Base-by-base conservation (phyloP, 768 basidiomycete species). In the Hydnomerulius pinastri region DNA sequence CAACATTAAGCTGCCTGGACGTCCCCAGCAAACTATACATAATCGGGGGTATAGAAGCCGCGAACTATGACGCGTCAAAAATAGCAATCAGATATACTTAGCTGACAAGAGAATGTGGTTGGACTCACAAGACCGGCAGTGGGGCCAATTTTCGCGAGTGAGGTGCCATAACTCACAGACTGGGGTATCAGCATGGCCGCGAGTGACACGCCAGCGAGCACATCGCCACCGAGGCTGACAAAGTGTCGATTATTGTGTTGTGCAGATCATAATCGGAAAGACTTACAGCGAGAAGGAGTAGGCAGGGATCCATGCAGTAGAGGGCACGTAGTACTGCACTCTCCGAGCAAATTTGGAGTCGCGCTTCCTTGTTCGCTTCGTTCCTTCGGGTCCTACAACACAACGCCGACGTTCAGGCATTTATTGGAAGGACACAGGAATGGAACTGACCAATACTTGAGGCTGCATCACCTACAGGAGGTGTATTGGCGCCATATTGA, bases 21-120 rank as follows among this genome's bases (percentile, higher is more conserved):
- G 88, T 90, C 15, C 95, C 95, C 4, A 97, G 78, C n/a, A 96
- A 73, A 6, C 90, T 90, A 65, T 97, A 98, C 10, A 88, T 72
- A n/a, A 95, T 80, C 11, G 87, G 87, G 6, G 93, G 92, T 49
- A 98, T 83, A 7, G 91, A 82, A 12, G 92, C 87, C 5, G 90
- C 85, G 58, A 89, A 90, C 88, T 93, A 60, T 21, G 11, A 41
- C 33, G 10, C 7, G 21, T 29, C 32, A 35, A 46, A 28, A 21
- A 4, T 51, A 27, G 42, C 13, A 40, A 13, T 35, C 12, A 38
- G 20, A 45, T 40, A 28, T 17, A 28, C 25, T 18, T 30, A 24
- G 28, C 17, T 39, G 32, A 15, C 36, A 23, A 45, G 18, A 51
- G 28, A 0, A 13, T 11, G 23, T 8, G 23, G 37, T 1, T 10